Base-by-base conservation (phyloP, 1,284 basidiomycete species). In the Ceratobasidium sp. region DNA sequence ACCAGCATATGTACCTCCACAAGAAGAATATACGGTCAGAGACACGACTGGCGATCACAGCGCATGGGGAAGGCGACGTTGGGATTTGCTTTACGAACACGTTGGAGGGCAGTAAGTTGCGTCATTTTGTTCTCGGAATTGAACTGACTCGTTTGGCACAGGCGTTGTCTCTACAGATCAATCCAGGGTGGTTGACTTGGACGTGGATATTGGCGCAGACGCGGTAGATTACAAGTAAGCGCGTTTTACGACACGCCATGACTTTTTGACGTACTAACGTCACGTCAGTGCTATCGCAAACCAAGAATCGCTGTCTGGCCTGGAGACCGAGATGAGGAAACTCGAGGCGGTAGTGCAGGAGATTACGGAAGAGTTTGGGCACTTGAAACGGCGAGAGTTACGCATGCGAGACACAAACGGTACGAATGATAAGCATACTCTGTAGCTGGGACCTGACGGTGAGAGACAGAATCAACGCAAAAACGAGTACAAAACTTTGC, bases 281-380 rank as follows among this genome's bases (percentile, higher is more conserved):
- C 7, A 19, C 9, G 46, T 53, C 46, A 41, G 94, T 80, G 97
- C 97, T 24, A 99, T 99, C 81, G 97, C 98, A 6, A 98, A 98
- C 84, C 96, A 98, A 82, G 97, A 99, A 83, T 96, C 94, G 0
- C 86, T 99, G 0, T 98, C 95, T 1, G 93, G 93, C 0, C 88
- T 99, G 49, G 98, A 99, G 83, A 96, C 95, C 0, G 97, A 99
- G 83, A 98, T 99, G 95, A 88, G 96, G 46, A 99, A 99, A 81
- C 86, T 99, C 9, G 97, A 99, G 82, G 95, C 93, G 0, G 84
- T 98, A 5, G 93, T 96, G 41, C 94, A 95, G 82, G 97, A 98
- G 84, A 92, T 99, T 74, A 89, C 94, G 19, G 96, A 98, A 79
- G 96, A 98, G 83, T 87, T 98, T 85, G 89, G 90, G 39, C 98